phyloP scores from a whole-genome alignment of 2,329 filamentous ascomycete species.

The Aphanoascus verrucosus region DNA sequence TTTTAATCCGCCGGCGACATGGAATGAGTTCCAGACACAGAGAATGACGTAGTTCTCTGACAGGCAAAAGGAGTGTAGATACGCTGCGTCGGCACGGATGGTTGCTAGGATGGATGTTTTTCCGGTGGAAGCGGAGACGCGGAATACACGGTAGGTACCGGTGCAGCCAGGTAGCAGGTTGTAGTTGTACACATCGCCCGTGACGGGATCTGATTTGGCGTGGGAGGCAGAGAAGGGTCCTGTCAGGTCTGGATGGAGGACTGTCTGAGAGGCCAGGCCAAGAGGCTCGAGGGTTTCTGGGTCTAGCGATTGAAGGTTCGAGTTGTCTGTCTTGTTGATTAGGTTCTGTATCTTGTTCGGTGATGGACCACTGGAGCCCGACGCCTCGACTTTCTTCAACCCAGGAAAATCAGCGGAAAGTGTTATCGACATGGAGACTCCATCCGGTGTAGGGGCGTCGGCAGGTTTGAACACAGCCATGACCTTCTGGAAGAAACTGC shows the following conservation, averaged over 20 bases:
- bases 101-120: conserved; percentile 61
- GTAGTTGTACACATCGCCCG: conserved; percentile 70
- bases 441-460: conserved; percentile 22
- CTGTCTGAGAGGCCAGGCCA: conserved; percentile 48
- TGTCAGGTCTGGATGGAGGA: conserved; percentile 56
- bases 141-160: conserved; percentile 59
- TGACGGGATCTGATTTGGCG: conserved; percentile 57
- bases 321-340: conserved; percentile 51
- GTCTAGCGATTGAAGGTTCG: conserved; percentile 51
- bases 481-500: conserved; percentile 60
- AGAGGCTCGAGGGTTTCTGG: conserved; percentile 62
- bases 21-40: conserved; percentile 59
- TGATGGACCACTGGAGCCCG: conserved; percentile 16
- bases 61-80: conserved; percentile 75
- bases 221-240: conserved; percentile 62
- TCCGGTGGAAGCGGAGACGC: conserved; percentile 51
- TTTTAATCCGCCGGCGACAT: conserved; percentile 47
- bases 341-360: conserved; percentile 39
- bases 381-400: conserved; percentile 25
- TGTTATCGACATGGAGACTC: conserved; percentile 54
- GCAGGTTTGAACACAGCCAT: conserved; percentile 48
- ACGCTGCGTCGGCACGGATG: conserved; percentile 51
- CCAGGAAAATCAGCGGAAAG: conserved; percentile 56
- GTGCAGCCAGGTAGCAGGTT: conserved; percentile 56
- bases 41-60: conserved; percentile 60